phyloP scores from a whole-genome alignment of 169 alveolate genomes.

The Plasmodium vinckei region DNA sequence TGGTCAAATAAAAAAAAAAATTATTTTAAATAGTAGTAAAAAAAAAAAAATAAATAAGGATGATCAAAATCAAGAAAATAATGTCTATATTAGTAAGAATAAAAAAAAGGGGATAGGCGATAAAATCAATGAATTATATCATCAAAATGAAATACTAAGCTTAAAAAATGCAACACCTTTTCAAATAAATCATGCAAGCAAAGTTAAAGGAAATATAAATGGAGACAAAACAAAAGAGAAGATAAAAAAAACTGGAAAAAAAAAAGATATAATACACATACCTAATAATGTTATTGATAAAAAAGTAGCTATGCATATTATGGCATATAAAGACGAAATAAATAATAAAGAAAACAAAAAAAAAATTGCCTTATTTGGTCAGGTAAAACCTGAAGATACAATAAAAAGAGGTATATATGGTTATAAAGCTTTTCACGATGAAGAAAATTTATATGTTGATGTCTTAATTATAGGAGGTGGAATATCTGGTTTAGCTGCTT shows the following conservation, averaged over 20 bases:
- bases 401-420: slow-evolving; percentile 59
- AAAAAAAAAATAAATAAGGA: too few species aligned
- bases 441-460: slow-evolving; percentile 68
- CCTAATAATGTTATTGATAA: slow-evolving; percentile 38
- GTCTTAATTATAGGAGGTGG: slow-evolving; percentile 87
- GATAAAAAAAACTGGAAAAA: not conserved
- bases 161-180: too few species aligned
- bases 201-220: too few species aligned
- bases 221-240: not conserved
- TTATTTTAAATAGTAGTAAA: too few species aligned
- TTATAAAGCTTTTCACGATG: slow-evolving; percentile 12
- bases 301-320: slow-evolving; percentile 1
- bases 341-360: slow-evolving; percentile 9
- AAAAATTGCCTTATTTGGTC: slow-evolving; percentile 57
- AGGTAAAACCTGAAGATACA: slow-evolving; percentile 62
- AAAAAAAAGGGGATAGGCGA: too few species aligned
- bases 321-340: not conserved
- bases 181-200: too few species aligned
- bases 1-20: too few species aligned
- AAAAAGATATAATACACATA: not conserved
- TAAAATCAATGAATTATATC: too few species aligned
- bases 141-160: too few species aligned
- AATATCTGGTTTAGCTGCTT: slow-evolving; percentile 84
- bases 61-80: too few species aligned
- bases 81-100: too few species aligned